Base-by-base conservation (phyloP, 2,329 filamentous ascomycete genomes). In the Penicillium janthinellum region DNA sequence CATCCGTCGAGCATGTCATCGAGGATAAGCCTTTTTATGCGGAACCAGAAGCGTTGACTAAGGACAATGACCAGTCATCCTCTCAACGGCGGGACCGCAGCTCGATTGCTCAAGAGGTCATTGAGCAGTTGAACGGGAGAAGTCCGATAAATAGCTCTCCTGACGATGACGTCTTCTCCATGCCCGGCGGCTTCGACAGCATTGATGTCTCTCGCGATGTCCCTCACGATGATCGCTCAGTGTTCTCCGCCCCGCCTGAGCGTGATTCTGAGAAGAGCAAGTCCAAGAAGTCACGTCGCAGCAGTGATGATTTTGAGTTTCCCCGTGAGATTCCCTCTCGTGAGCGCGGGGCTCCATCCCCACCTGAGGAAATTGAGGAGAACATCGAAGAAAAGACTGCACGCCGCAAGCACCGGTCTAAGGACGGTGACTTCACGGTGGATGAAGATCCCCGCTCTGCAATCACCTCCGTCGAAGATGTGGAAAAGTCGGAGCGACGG, bases 171-270 rank as follows among this genome's bases (percentile, higher is more conserved):
- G 65, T 59, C 8, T 67, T 71, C 54, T 67, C 66, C 15, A 74
- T 75, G 70, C 72, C 73, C 12, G 72, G 72, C 35, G 69, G 71
- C 8, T 75, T 74, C 44, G 69, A 72, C 5, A 56, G 57, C 11
- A 63, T 53, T n/a, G 64, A 64, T 4, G 45, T 58, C 12, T 20
- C 37, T 28, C 62, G 50, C 35, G 53, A 60, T 22, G 35, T 49
- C 48, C 45, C 35, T 17, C 55, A 66, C 14, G 61, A 62, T 12
- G 38, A 57, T 38, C 61, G 60, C 39, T 66, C 66, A 1, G 64
- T 61, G 1, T 47, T 62, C 35, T 65, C 64, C 42, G 64, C 61
- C 4, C 63, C 64, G 1, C 37, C 51, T 12, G 60, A 42, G 17
- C 59, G 42, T 31, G 57, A 59, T 35, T 35, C 39, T 1, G 56